Evolutionary conservation across 345 rosid genomes (phyloP), one percentile per base, ranked within the genome.

Genomic region (Physaria fendleri): DNA sequence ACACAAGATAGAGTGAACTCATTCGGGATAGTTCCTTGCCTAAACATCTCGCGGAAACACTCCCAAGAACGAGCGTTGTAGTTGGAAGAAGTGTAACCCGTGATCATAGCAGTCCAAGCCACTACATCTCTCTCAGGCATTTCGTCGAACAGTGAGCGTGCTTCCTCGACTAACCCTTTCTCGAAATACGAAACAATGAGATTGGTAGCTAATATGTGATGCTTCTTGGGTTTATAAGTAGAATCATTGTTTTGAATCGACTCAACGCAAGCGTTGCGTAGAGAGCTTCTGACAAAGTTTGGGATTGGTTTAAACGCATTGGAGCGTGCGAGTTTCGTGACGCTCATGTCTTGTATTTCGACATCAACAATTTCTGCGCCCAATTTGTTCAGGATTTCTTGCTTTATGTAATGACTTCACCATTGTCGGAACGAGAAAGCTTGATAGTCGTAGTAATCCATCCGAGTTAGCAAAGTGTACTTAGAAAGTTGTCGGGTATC

Each of bases 81-180:
- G 37, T 72, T 34, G 45, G 82, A 78, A 8, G 86, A 78, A n/a
- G 81, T 60, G 64, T 72, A 72, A 4, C 72, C 76, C 0, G 62
- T 51, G 25, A 72, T 66, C 72, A 72, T 66, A 0, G 64, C 65
- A 10, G 71, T 72, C 76, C 72, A 72, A 1, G 72, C 39, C 0
- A 60, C 72, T 1, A 72, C 65, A 8, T 66, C 76, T 47, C 68
- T 60, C 5, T 66, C 64, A 47, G 72, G 68, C 72, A 72, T 66
- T 61, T 72, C 72, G 58, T 72, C 60, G 68, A 72, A 72, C 72
- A 72, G 28, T 55, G 67, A 66, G 48, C 72, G 72, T 66, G 90
- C 93, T 81, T 91, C 89, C 1, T 85, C 68, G 23, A 93, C 79
- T n/a, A 82, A 80, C 8, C 89, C 99, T 83, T 56, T 68, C 2